Evolutionary conservation across 139 green algal genomes (phyloP).

Genomic region (Chlorokybus atmophyticus): DNA sequence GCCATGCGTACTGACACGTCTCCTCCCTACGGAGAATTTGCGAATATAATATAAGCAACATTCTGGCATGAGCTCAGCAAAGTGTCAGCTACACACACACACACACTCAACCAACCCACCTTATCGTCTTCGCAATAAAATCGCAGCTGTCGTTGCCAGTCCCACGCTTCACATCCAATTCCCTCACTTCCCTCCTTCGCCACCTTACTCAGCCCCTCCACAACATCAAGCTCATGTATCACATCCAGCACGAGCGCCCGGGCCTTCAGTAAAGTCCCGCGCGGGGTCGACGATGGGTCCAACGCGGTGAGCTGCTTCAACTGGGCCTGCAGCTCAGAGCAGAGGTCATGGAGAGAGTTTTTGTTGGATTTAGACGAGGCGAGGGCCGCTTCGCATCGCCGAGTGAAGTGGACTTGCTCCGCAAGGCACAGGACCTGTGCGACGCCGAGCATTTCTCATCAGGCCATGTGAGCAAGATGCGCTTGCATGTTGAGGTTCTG

Average conservation of each 20-base stretch:
- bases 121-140: too few relatives aligned
- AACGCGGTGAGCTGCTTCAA: conserved; percentile 9
- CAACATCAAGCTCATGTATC: conserved; percentile 65
- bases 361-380: too few relatives aligned
- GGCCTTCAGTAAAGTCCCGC: conserved; percentile 62
- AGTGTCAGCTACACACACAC: too few relatives aligned
- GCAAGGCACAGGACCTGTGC: conserved; percentile 53
- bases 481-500: too few relatives aligned
- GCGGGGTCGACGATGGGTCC: conserved; percentile 37
- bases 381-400: conserved; percentile 32
- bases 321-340: background rate
- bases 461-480: too few relatives aligned
- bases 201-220: conserved; percentile 42
- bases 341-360: background rate
- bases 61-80: too few relatives aligned
- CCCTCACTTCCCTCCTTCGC: too few relatives aligned
- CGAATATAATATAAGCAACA: too few relatives aligned
- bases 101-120: too few relatives aligned
- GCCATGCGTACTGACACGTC: conserved; percentile 65
- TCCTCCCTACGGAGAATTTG: too few relatives aligned
- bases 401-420: conserved; percentile 46
- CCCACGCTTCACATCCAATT: conserved; percentile 38
- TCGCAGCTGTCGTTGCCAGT: conserved; percentile 54
- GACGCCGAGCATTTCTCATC: too few relatives aligned
- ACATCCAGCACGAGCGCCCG: conserved; percentile 53